These are phyloP conservation scores for Linnemannia schmuckeri DNA, from an alignment of 192 early-diverging fungal species.

Conservation along the genomic window DNA sequence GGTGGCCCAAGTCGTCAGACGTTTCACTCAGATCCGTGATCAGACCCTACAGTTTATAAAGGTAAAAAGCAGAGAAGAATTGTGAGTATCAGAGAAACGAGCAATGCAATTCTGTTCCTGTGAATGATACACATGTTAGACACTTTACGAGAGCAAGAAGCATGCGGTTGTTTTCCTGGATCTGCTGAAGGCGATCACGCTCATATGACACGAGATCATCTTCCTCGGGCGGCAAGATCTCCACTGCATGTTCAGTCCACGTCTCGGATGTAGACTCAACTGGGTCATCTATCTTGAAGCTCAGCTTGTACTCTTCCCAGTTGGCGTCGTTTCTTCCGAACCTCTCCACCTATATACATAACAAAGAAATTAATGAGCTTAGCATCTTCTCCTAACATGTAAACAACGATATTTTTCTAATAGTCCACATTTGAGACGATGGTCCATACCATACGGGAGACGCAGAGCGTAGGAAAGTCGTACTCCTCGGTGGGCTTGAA, in stretches of 20 bases:
- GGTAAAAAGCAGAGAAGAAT: constrained; percentile 4
- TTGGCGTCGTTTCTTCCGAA: constrained; percentile 86
- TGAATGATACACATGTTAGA: background rate
- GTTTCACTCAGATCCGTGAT: constrained; percentile 87
- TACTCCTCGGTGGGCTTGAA: constrained; percentile 75
- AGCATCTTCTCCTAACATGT: background rate
- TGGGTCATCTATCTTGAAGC: constrained; percentile 48
- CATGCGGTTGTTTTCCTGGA: constrained; percentile 73
- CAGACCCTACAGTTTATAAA: constrained; percentile 64
- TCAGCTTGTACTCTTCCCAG: constrained; percentile 83
- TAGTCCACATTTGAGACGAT: background rate
- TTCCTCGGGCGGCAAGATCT: constrained; percentile 45
- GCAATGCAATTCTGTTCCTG: too few species aligned
- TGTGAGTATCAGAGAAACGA: background rate
- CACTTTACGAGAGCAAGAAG: constrained; percentile 66
- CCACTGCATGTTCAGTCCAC: constrained; percentile 25
- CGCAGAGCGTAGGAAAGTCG: constrained; percentile 76
- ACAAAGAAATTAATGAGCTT: background rate
- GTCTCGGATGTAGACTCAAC: constrained; percentile 15
- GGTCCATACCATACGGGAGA: constrained; percentile 76
- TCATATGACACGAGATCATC: constrained; percentile 70
- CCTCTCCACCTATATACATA: constrained; percentile 70
- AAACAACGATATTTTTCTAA: background rate
- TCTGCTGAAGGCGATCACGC: constrained; percentile 64
- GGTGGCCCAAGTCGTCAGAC: constrained; percentile 79